Percentiles rank a stretch among this genome's conserved stretches.
phyloP scores from a whole-genome alignment of 306 rosid genomes.

The Vigna mungo region DNA sequence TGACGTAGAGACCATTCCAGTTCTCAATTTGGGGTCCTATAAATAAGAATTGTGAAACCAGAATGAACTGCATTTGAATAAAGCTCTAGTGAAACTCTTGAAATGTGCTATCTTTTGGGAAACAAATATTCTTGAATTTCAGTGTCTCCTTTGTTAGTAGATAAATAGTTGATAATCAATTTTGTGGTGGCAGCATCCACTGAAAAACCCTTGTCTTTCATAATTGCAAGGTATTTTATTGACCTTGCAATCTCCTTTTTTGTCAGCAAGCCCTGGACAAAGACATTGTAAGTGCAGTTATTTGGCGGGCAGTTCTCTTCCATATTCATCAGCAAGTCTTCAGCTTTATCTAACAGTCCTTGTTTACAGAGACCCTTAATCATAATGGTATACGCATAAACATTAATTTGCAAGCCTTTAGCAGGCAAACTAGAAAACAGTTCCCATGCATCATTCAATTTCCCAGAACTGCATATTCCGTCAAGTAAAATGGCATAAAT shows the following conservation, averaged over 20 bases:
- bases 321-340: constrained; percentile 45
- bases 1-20: neutral
- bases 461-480: constrained; percentile 49
- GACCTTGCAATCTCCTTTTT: constrained; percentile 43
- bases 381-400: constrained; percentile 53
- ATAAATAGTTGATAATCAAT: constrained; percentile 48
- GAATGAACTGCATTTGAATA: constrained; percentile 18
- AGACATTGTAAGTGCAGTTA: constrained; percentile 51
- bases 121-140: constrained; percentile 46
- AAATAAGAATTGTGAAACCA: neutral
- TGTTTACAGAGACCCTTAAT: constrained; percentile 52
- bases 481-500: constrained; percentile 52
- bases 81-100: constrained; percentile 26
- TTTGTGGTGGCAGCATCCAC: constrained; percentile 48
- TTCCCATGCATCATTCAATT: constrained; percentile 46
- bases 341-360: constrained; percentile 49
- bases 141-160: constrained; percentile 29
- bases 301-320: constrained; percentile 45
- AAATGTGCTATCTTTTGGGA: constrained; percentile 32
- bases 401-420: constrained; percentile 47
- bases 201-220: constrained; percentile 47
- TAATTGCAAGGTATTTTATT: constrained; percentile 44
- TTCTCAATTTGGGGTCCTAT: neutral
- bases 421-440: constrained; percentile 48
- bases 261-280: constrained; percentile 47